phyloP scores from a whole-genome alignment of 2,329 filamentous ascomycete genomes.

The Fusarium secorum region DNA sequence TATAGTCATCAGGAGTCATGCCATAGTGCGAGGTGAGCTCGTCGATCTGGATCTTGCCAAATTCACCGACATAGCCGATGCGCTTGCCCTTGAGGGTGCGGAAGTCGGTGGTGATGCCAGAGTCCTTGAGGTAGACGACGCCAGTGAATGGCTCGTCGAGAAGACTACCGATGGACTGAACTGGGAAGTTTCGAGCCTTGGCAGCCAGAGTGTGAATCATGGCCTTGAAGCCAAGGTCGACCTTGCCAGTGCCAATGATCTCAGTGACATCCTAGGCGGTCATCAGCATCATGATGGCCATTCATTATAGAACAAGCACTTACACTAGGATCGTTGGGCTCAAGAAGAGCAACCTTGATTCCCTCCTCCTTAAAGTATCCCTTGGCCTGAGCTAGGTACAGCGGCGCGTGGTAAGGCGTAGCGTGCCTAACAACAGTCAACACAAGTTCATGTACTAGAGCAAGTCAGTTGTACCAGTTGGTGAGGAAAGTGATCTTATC shows the following conservation, averaged over 20 bases:
- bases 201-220: conserved; percentile 85
- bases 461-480: conserved; percentile 69
- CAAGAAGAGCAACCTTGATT: conserved; percentile 78
- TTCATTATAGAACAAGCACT: conserved; percentile 4
- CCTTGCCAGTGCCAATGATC: conserved; percentile 78
- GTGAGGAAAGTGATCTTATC: conserved; percentile 87
- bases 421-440: conserved; percentile 68
- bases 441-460: conserved; percentile 16
- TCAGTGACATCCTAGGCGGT: conserved; percentile 74
- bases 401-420: conserved; percentile 80
- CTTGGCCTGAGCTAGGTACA: conserved; percentile 79
- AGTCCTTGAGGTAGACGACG: conserved; percentile 77
- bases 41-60: conserved; percentile 85
- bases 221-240: conserved; percentile 82
- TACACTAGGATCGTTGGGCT: conserved; percentile 80
- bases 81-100: conserved; percentile 76
- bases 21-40: conserved; percentile 81
- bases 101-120: conserved; percentile 79
- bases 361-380: conserved; percentile 79
- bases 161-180: conserved; percentile 75
- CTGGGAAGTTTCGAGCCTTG: conserved; percentile 77
- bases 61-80: conserved; percentile 82
- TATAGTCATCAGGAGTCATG: conserved; percentile 77
- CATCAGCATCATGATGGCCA: neutral
- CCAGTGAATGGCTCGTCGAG: conserved; percentile 84